phyloP scores from a whole-genome alignment of 169 alveolate genomes.

The Cyclospora cayetanensis region DNA sequence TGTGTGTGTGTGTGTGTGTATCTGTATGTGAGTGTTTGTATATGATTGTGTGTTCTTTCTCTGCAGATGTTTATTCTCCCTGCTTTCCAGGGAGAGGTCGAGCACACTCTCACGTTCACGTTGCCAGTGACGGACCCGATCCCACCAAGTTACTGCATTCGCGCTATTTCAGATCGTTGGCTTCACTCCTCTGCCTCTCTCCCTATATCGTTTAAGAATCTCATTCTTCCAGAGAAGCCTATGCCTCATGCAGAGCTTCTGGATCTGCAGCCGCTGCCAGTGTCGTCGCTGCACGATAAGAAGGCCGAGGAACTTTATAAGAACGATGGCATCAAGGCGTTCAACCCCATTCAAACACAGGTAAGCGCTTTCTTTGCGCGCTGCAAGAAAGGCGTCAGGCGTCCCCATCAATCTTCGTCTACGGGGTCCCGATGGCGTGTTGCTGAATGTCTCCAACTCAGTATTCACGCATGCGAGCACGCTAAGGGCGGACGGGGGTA shows the following conservation, averaged over 20 bases:
- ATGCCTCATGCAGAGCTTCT: slow-evolving; percentile 92
- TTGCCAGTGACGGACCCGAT: slow-evolving; percentile 97
- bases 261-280: slow-evolving; percentile 95
- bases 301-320: slow-evolving; percentile 84
- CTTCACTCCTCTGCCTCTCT: slow-evolving; percentile 85
- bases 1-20: too few relatives aligned
- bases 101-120: slow-evolving; percentile 91
- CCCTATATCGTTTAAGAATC: slow-evolving; percentile 90
- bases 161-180: slow-evolving; percentile 97
- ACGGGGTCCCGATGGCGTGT: too few relatives aligned
- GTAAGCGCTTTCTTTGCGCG: too few relatives aligned
- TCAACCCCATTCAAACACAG: slow-evolving; percentile 84
- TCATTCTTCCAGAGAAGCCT: slow-evolving; percentile 94
- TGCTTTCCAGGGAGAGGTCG: slow-evolving; percentile 80
- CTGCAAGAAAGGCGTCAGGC: too few relatives aligned
- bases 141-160: slow-evolving; percentile 96
- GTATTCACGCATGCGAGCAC: too few relatives aligned
- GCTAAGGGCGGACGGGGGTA: too few relatives aligned
- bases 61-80: slow-evolving; percentile 73
- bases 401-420: too few relatives aligned
- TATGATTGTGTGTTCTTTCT: neutral
- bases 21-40: too few relatives aligned
- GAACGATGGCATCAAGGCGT: slow-evolving; percentile 69
- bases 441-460: too few relatives aligned
- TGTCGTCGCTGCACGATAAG: slow-evolving; percentile 86